A percentile compares a stretch with the other conserved stretches of the same genome.
These are phyloP conservation scores for Trichothecium sympodiale DNA, from an alignment of 2,329 filamentous ascomycete genomes.

Conservation along the genomic window DNA sequence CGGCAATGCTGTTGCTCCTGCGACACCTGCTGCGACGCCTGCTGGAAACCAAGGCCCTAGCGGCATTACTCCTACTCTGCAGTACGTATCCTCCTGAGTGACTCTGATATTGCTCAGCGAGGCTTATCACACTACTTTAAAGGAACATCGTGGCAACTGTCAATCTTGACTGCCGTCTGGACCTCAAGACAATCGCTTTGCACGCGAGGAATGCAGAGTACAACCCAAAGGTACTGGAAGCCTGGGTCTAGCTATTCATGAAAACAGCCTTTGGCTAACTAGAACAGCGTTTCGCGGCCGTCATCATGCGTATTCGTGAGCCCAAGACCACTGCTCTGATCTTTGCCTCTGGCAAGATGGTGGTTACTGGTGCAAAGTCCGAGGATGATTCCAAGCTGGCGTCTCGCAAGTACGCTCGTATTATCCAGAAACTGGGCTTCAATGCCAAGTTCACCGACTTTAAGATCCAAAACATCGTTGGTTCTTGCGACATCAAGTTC, in stretches of 20 bases:
- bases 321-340: slow-evolving; percentile 97
- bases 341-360: slow-evolving; percentile 99
- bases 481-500: slow-evolving; percentile 98
- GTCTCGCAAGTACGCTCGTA: slow-evolving; percentile 93
- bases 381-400: slow-evolving; percentile 97
- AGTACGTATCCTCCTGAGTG: slow-evolving; percentile 64
- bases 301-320: slow-evolving; percentile 99
- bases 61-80: slow-evolving; percentile 84
- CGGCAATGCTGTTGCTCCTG: slow-evolving; percentile 74
- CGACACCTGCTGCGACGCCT: slow-evolving; percentile 86
- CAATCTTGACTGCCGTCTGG: slow-evolving; percentile 93
- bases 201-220: slow-evolving; percentile 98
- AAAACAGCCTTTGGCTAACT: slow-evolving; percentile 18
- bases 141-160: slow-evolving; percentile 99
- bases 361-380: slow-evolving; percentile 94
- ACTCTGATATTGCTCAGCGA: slow-evolving; percentile 25
- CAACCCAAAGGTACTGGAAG: slow-evolving; percentile 77
- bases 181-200: slow-evolving; percentile 96
- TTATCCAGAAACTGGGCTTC: slow-evolving; percentile 99
- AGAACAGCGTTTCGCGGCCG: slow-evolving; percentile 83
- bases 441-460: slow-evolving; percentile 99
- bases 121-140: slow-evolving; percentile 42
- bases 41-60: slow-evolving; percentile 71
- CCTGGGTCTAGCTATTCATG: slow-evolving; percentile 5
- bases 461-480: slow-evolving; percentile 99